Evolutionary conservation across 371 early-diverging fungal species (phyloP).

Genomic region (Blakeslea trispora): DNA sequence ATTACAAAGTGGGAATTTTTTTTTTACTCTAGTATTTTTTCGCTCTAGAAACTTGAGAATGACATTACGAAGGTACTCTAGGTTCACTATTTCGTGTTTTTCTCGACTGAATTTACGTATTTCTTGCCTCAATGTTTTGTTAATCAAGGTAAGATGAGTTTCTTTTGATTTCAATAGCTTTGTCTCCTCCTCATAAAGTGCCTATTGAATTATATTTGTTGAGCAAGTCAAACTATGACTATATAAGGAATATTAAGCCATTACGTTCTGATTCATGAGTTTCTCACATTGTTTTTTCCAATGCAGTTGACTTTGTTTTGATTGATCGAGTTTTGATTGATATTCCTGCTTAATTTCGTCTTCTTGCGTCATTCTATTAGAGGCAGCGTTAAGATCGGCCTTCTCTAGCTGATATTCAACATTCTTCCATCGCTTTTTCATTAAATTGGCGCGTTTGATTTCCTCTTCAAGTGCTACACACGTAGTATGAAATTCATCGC

Average conservation of each 20-base stretch:
- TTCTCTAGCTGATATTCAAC: slow-evolving; percentile 33
- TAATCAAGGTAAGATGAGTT: slow-evolving; percentile 57
- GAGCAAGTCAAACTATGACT: background rate
- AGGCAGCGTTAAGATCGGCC: slow-evolving; percentile 26
- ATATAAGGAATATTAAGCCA: background rate
- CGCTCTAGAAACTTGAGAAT: slow-evolving; percentile 82
- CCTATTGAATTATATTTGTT: slow-evolving; percentile 9
- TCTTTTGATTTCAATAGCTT: slow-evolving; percentile 56
- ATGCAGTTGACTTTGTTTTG: background rate
- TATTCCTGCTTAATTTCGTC: background rate
- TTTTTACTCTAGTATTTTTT: slow-evolving; percentile 61
- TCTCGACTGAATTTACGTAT: slow-evolving; percentile 42
- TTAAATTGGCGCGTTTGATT: slow-evolving; percentile 28
- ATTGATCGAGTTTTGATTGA: slow-evolving; percentile 3
- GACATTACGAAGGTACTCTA: slow-evolving; percentile 82
- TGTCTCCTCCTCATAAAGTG: slow-evolving; percentile 34
- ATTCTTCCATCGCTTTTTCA: slow-evolving; percentile 33
- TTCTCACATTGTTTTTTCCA: slow-evolving; percentile 32
- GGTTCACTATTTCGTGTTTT: slow-evolving; percentile 51
- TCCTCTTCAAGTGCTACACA: slow-evolving; percentile 15
- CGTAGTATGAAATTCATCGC: slow-evolving; percentile 15
- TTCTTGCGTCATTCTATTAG: background rate
- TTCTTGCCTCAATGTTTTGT: slow-evolving; percentile 67
- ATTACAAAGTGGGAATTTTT: background rate
- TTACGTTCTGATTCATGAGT: slow-evolving; percentile 22